Percentiles rank a stretch among this genome's conserved stretches.
Evolutionary conservation across 1,139 yeast species (phyloP).

Genomic region (Meyerozyma carpophila): DNA sequence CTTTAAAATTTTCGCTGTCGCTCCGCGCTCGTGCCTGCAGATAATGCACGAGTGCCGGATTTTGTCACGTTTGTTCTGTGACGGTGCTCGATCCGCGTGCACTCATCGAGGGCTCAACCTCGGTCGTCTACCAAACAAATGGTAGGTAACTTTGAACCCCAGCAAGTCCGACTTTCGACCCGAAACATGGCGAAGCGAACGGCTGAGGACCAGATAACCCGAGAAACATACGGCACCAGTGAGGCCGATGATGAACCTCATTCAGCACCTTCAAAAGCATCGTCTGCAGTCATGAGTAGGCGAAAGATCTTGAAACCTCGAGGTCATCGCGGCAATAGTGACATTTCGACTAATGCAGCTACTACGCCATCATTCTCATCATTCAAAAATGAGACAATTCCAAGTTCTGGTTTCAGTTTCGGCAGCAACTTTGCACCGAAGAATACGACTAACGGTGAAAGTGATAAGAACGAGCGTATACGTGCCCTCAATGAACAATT

Average conservation of each 20-base stretch:
- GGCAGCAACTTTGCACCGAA: conserved; percentile 2
- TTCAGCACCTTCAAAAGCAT: conserved; percentile 42
- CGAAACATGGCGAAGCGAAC: conserved; percentile 57
- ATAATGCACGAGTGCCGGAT: too few species aligned
- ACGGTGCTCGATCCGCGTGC: background rate
- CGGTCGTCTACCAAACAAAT: background rate
- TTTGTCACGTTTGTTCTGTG: background rate
- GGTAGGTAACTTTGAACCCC: background rate
- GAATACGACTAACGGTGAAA: conserved; percentile 8
- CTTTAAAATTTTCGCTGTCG: conserved; percentile 1
- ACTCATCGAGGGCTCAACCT: background rate
- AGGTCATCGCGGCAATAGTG: conserved; percentile 9
- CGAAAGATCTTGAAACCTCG: conserved; percentile 66
- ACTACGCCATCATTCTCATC: background rate
- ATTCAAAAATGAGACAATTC: background rate
- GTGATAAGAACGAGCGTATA: conserved; percentile 32
- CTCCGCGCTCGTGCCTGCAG: background rate
- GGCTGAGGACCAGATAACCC: conserved; percentile 55
- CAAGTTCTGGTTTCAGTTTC: background rate
- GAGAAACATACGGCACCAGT: conserved; percentile 31
- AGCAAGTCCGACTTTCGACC: background rate
- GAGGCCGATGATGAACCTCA: conserved; percentile 32
- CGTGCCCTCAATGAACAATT: conserved; percentile 70
- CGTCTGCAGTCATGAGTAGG: conserved; percentile 56
- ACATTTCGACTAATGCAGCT: background rate